A percentile compares a stretch with the other conserved stretches of the same genome.
These are phyloP conservation scores for Monosporascus sp. DNA, from an alignment of 2,329 filamentous ascomycete species.

Conservation along the genomic window DNA sequence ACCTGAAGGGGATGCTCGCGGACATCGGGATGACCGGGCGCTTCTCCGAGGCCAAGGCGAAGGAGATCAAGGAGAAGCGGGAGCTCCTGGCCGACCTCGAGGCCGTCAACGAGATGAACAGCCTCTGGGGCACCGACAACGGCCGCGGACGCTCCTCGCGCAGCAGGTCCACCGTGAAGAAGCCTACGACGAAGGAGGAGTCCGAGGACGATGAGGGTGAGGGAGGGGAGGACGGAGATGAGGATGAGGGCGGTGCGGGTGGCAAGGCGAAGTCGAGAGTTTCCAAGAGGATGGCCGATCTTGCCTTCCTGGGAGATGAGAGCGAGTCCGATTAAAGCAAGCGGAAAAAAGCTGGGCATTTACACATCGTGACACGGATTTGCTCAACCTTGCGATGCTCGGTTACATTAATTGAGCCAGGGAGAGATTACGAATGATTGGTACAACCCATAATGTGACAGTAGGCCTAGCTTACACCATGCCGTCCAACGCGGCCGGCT, in stretches of 20 bases:
- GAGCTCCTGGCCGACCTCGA: conserved; percentile 83
- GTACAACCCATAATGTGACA: not conserved
- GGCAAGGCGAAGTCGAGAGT: conserved; percentile 28
- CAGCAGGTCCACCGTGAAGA: conserved; percentile 28
- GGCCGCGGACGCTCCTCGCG: conserved; percentile 37
- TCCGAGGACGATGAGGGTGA: conserved; percentile 28
- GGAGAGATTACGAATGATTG: too few relatives aligned
- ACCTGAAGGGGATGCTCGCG: conserved; percentile 71
- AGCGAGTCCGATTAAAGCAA: conserved; percentile 53
- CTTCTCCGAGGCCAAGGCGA: conserved; percentile 78
- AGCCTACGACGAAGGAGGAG: conserved; percentile 30
- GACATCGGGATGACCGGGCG: conserved; percentile 85
- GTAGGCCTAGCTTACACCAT: not conserved
- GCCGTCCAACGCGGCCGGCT: not conserved
- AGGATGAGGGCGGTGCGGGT: conserved; percentile 22
- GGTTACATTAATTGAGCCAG: too few relatives aligned
- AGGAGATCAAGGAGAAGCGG: conserved; percentile 78
- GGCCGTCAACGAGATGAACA: conserved; percentile 75
- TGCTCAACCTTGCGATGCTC: too few relatives aligned
- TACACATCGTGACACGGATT: too few relatives aligned
- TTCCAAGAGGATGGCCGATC: conserved; percentile 43
- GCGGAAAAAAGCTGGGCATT: not conserved
- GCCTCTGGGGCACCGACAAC: conserved; percentile 62
- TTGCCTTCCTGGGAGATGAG: conserved; percentile 65
- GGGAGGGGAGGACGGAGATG: conserved; percentile 30